Evolutionary conservation across 73 alveolate genomes (phyloP), one percentile per base, ranked within the genome.

Genomic region (Symbiodinium pilosum): DNA sequence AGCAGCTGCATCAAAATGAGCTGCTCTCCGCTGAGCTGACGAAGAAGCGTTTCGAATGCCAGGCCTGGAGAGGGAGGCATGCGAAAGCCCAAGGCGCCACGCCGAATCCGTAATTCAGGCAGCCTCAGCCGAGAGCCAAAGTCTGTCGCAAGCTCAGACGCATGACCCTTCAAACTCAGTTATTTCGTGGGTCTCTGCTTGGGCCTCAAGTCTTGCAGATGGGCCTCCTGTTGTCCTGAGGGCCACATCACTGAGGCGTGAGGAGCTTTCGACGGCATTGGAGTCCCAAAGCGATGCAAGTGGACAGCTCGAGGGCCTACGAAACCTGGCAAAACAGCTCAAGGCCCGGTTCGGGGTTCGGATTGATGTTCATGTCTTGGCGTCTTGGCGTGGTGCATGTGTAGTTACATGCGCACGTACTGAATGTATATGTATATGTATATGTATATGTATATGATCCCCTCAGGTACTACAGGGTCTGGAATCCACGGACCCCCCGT

Each of bases 1-100:
- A 91, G 89, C 97, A 91, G 97, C 47, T 91, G n/a, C 89, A 91
- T 9, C 83, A 91, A 32, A 91, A 91, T 8, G 97, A 91, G 42
- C 52, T 26, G 41, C 88, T 69, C 11, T 43, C 24, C 14, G 75
- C 56, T 21, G 89, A 91, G 88, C 88, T 91, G 89, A 36, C 28
- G 3, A 43, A 34, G 32, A 91, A 69, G n/a, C 97, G 88, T 1
- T 28, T 44, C 26, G 89, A 91, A 43, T 91, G 83, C 68, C 81
- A 91, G 88, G 97, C 40, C 86, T 34, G 81, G 20, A 21, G n/a
- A n/a, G n/a, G n/a, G n/a, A n/a, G n/a, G n/a, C n/a, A n/a, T n/a
- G 77, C 28, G 1, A 30, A 56, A 24, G 77, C 20, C 28, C 32
- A 2, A 24, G 3, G 32, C 32, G 28, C 77, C 1, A 56, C 77